A percentile compares a stretch with the other conserved stretches of the same genome.
Conservation (phyloP, 768 basidiomycete genomes). For the Boletellus ananas region DNA sequence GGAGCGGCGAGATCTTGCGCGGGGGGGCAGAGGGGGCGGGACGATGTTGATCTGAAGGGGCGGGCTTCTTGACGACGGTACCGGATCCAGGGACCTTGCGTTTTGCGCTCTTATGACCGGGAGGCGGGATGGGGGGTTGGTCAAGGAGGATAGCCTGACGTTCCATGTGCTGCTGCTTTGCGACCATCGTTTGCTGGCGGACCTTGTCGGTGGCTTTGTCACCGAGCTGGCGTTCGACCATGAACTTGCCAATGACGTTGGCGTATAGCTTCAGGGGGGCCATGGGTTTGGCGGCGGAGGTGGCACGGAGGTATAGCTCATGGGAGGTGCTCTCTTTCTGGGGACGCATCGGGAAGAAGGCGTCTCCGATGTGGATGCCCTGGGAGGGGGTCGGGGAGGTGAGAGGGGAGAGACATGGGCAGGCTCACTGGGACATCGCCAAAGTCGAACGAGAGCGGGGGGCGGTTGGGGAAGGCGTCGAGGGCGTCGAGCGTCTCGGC, state of each 20-base stretch:
- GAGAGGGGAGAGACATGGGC: background rate
- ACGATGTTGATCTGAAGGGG: slow-evolving; percentile 29
- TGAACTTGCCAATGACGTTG: slow-evolving; percentile 69
- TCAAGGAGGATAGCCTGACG: slow-evolving; percentile 44
- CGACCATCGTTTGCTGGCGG: slow-evolving; percentile 44
- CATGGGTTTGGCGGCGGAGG: slow-evolving; percentile 53
- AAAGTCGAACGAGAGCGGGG: slow-evolving; percentile 58
- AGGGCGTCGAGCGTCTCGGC: slow-evolving; percentile 69
- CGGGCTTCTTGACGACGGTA: slow-evolving; percentile 23
- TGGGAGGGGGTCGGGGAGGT: slow-evolving; percentile 22
- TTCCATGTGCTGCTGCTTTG: slow-evolving; percentile 47
- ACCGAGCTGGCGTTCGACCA: slow-evolving; percentile 59
- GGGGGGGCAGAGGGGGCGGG: slow-evolving; percentile 25
- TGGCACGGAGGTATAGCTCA: slow-evolving; percentile 69
- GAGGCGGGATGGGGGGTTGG: slow-evolving; percentile 30
- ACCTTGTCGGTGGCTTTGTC: slow-evolving; percentile 40
- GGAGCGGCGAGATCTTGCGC: slow-evolving; percentile 30
- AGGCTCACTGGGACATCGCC: slow-evolving; percentile 53
- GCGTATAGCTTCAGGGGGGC: slow-evolving; percentile 71
- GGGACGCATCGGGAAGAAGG: slow-evolving; percentile 58
- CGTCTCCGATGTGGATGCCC: slow-evolving; percentile 65
- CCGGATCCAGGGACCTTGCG: slow-evolving; percentile 35
- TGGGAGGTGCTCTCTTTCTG: slow-evolving; percentile 54
- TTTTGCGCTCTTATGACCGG: slow-evolving; percentile 36
- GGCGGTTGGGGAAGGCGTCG: slow-evolving; percentile 42